phyloP scores from a whole-genome alignment of 2,329 filamentous ascomycete species.

The Raffaelea ambrosiae region DNA sequence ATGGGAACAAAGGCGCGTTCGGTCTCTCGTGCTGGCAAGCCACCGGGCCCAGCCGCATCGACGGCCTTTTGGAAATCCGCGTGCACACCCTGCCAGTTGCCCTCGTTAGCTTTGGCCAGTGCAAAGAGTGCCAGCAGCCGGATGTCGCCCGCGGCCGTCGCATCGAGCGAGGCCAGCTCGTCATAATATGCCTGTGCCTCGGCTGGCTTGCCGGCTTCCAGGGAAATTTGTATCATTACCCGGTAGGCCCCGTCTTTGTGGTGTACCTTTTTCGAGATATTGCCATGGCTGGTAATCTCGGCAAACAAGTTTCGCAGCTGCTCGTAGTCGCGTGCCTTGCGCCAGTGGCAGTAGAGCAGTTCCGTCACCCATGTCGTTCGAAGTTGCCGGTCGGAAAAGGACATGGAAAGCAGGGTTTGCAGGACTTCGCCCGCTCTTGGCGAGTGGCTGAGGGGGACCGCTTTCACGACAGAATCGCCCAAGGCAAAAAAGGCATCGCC shows the following conservation, averaged over 20 bases:
- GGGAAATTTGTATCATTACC: slow-evolving; percentile 30
- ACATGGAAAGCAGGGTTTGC: slow-evolving; percentile 17
- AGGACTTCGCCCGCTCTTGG: slow-evolving; percentile 21
- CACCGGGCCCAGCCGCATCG: background rate
- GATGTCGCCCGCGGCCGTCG: slow-evolving; percentile 20
- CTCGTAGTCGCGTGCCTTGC: slow-evolving; percentile 17
- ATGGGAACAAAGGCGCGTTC: slow-evolving; percentile 26
- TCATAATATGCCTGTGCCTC: slow-evolving; percentile 22
- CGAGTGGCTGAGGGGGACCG: slow-evolving; percentile 21
- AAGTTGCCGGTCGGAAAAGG: slow-evolving; percentile 14
- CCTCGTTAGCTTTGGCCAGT: slow-evolving; percentile 25
- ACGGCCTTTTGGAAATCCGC: slow-evolving; percentile 22
- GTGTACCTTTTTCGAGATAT: slow-evolving; percentile 17
- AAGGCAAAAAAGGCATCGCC: slow-evolving; percentile 16
- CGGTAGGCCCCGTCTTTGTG: slow-evolving; percentile 25
- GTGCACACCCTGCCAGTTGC: slow-evolving; percentile 32
- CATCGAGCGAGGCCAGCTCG: slow-evolving; percentile 17
- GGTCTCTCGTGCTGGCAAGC: slow-evolving; percentile 15
- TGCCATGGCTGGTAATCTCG: background rate
- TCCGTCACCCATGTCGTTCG: slow-evolving; percentile 26
- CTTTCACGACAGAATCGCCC: slow-evolving; percentile 22
- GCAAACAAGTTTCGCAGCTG: slow-evolving; percentile 19
- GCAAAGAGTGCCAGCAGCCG: slow-evolving; percentile 28
- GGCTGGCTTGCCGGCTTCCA: slow-evolving; percentile 23
- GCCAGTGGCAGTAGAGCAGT: slow-evolving; percentile 28